These are phyloP conservation scores for Taiozyma sp. DNA, from an alignment of 1,139 yeast genomes.

Conservation along the genomic window DNA sequence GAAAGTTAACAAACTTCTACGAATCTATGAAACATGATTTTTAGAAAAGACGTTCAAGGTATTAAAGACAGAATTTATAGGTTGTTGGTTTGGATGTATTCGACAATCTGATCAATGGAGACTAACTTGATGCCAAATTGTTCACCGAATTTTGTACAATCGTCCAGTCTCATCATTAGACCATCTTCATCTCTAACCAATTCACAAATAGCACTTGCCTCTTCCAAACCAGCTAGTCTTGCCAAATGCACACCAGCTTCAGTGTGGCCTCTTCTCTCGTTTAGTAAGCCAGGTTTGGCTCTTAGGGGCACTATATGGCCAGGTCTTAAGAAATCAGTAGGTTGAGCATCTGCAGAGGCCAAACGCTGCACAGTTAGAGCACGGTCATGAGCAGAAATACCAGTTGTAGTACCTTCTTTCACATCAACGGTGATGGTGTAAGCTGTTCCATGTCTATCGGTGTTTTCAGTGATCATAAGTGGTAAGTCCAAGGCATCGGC, in stretches of 20 bases:
- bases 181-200: conserved; percentile 92
- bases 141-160: conserved; percentile 68
- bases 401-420: conserved; percentile 89
- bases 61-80: conserved; percentile 1
- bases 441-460: conserved; percentile 93
- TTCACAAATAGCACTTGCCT: conserved; percentile 93
- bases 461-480: conserved; percentile 46
- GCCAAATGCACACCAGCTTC: conserved; percentile 95
- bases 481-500: conserved; percentile 82
- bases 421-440: conserved; percentile 91
- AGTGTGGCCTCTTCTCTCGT: conserved; percentile 90
- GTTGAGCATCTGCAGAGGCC: conserved; percentile 52
- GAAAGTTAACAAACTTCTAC: not conserved
- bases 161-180: conserved; percentile 89
- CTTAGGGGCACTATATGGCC: conserved; percentile 93
- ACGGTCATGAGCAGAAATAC: conserved; percentile 92
- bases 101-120: conserved; percentile 72
- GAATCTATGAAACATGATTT: not conserved
- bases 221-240: conserved; percentile 66
- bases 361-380: conserved; percentile 73
- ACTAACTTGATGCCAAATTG: conserved; percentile 63
- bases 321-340: conserved; percentile 76
- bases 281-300: conserved; percentile 82
- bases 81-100: conserved; percentile 34
- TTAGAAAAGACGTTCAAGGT: not conserved